phyloP scores from a whole-genome alignment of 805 yeast species.

The Wickerhamiella australiensis region DNA sequence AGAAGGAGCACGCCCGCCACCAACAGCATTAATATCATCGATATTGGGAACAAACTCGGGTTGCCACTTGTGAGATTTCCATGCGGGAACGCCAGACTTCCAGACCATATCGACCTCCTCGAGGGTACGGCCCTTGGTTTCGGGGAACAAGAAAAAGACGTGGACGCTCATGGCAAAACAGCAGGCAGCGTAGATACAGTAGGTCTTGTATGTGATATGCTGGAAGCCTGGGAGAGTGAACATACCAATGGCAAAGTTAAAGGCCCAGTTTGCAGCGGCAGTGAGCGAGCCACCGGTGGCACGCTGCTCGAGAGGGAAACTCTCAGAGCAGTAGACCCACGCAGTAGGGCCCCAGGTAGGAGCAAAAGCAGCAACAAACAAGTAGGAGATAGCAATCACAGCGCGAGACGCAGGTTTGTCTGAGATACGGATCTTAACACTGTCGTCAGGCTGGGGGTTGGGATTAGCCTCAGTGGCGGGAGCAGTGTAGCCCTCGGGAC shows the following conservation, averaged over 20 bases:
- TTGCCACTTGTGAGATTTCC: constrained; percentile 18
- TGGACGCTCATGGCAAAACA: constrained; percentile 44
- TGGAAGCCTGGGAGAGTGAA: constrained; percentile 64
- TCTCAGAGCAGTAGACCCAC: constrained; percentile 55
- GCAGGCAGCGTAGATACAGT: constrained; percentile 68
- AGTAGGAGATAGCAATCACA: constrained; percentile 41
- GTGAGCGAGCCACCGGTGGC: constrained; percentile 62
- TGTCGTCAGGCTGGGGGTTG: constrained; percentile 7
- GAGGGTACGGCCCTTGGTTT: constrained; percentile 55
- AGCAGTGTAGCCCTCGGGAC: constrained; percentile 16
- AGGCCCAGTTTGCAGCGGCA: constrained; percentile 70
- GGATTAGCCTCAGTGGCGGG: neutral
- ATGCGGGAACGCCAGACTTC: constrained; percentile 24
- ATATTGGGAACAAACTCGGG: constrained; percentile 15
- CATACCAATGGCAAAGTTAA: constrained; percentile 63
- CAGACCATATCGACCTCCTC: constrained; percentile 60
- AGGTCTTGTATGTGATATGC: constrained; percentile 51
- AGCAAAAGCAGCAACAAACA: constrained; percentile 65
- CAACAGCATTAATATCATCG: constrained; percentile 22
- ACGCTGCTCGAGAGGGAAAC: constrained; percentile 61
- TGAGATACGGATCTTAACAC: constrained; percentile 39
- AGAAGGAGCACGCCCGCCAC: constrained; percentile 25
- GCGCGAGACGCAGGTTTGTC: constrained; percentile 34
- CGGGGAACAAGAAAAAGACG: constrained; percentile 46
- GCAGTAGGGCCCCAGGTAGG: constrained; percentile 75